Percentiles rank a stretch among this genome's conserved stretches.
These are phyloP conservation scores for Helianthus annuus DNA, from an alignment of 129 eudicot species.

Conservation along the genomic window HanXRQr2.0-SUNRISE NC_035434.2:146098373-146098872, in stretches of 20 bases:
- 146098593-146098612: constrained; percentile 96
- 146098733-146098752: constrained; percentile 91
- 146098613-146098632: constrained; percentile 99
- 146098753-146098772: constrained; percentile 93
- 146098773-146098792: constrained; percentile 72
- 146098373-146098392: constrained; percentile 99
- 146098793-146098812: constrained; percentile 70
- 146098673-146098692: constrained; percentile 1
- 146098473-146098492: constrained; percentile 7
- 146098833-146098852: constrained; percentile 65
- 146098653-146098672: not conserved
- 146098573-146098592: constrained; percentile 96
- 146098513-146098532: constrained; percentile 97
- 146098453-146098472: constrained; percentile 10
- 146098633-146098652: not conserved
- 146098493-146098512: no score
- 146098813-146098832: constrained; percentile 67
- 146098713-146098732: constrained; percentile 76
- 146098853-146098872: constrained; percentile 55
- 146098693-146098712: not conserved
- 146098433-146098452: not conserved
- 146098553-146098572: constrained; percentile 72
- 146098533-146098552: constrained; percentile 99
- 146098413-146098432: constrained; percentile 71
- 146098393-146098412: constrained; percentile 84